Conservation (phyloP, 495 filamentous ascomycete genomes). For the Emericellopsis terricola region DNA sequence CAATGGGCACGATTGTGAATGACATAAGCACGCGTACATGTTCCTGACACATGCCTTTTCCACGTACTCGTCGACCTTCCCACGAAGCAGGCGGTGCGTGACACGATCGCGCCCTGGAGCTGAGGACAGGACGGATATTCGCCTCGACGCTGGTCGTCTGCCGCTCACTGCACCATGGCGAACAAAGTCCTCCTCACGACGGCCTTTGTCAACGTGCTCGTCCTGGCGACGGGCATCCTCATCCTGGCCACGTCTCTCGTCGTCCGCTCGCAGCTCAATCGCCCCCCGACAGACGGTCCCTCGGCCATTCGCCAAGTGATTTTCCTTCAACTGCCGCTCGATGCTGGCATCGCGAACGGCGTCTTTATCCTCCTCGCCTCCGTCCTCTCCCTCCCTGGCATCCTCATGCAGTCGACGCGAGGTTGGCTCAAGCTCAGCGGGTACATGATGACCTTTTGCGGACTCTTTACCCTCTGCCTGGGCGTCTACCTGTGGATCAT, state of each 20-base stretch:
- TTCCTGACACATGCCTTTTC: too few relatives aligned
- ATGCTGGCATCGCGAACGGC: constrained; percentile 48
- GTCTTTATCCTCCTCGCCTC: constrained; percentile 40
- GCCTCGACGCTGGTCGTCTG: too few relatives aligned
- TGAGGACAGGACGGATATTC: too few relatives aligned
- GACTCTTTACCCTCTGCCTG: constrained; percentile 42
- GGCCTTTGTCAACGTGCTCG: constrained; percentile 37
- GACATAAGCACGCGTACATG: too few relatives aligned
- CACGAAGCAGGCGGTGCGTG: too few relatives aligned
- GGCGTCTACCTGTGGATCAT: constrained; percentile 52
- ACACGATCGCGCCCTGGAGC: too few relatives aligned
- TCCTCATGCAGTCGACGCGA: constrained; percentile 33
- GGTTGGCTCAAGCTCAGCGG: constrained; percentile 40
- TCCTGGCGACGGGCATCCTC: constrained; percentile 42
- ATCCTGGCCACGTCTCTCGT: constrained; percentile 44
- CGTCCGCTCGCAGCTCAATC: constrained; percentile 29
- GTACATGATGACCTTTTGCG: constrained; percentile 40
- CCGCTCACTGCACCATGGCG: constrained; percentile 26
- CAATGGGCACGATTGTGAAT: too few relatives aligned
- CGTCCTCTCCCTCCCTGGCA: constrained; percentile 36
- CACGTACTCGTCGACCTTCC: too few relatives aligned
- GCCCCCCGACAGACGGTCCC: constrained; percentile 23
- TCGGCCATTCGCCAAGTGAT: constrained; percentile 46
- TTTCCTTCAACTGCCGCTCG: constrained; percentile 38
- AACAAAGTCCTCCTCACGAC: constrained; percentile 41